Percentiles rank a stretch among this genome's conserved stretches.
phyloP scores from a whole-genome alignment of 148 eudicot species.

The Amaranthus cruentus region DNA sequence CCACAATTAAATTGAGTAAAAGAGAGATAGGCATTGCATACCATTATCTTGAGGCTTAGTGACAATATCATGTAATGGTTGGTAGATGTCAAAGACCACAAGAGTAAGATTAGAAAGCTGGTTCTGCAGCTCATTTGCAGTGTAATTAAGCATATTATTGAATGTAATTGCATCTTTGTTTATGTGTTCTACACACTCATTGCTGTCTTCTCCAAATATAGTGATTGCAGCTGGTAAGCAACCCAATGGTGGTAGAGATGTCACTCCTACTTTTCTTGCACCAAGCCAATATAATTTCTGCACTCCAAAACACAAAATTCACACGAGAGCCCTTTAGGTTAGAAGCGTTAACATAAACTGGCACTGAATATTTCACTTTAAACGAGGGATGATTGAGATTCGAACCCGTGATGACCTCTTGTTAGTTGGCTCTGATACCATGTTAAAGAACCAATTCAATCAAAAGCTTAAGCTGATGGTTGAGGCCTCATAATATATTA shows the following conservation, averaged over 20 bases:
- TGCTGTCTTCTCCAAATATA: conserved; percentile 45
- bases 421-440: no score
- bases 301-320: neutral
- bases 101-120: conserved; percentile 45
- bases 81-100: conserved; percentile 55
- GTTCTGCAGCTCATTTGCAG: conserved; percentile 39
- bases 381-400: no score
- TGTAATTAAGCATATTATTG: conserved; percentile 50
- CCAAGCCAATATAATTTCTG: conserved; percentile 57
- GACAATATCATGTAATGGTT: conserved; percentile 44
- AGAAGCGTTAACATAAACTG: no score
- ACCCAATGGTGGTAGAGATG: conserved; percentile 59
- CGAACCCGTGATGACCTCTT: no score
- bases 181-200: conserved; percentile 44
- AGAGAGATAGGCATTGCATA: conserved; percentile 15
- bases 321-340: no score
- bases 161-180: conserved; percentile 49
- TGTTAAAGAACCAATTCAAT: no score
- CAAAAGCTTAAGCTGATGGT: no score
- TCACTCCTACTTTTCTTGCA: conserved; percentile 60
- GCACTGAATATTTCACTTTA: no score
- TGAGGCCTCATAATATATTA: no score
- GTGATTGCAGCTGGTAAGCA: conserved; percentile 67
- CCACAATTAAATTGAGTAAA: no score
- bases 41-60: conserved; percentile 50